These are phyloP conservation scores for Scutellaria minor DNA, from an alignment of 257 asterid genomes.

Conservation along the genomic window DNA sequence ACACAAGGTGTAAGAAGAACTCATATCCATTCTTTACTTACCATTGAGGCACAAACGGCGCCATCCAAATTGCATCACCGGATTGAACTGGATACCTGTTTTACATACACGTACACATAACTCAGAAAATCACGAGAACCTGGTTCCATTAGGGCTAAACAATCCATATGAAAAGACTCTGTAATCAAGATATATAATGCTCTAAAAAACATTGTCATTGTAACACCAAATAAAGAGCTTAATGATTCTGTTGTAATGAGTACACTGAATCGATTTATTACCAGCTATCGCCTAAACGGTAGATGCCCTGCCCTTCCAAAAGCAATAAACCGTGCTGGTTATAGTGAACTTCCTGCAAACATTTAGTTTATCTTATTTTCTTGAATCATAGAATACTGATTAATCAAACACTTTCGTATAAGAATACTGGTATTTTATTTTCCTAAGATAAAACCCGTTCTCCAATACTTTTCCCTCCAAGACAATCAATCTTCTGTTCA, in stretches of 20 bases:
- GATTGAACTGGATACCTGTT: conserved; percentile 95
- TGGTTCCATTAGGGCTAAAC: not conserved
- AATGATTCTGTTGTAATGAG: too few species aligned
- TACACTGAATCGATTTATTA: conserved; percentile 30
- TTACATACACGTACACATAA: conserved; percentile 17
- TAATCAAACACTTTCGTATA: not conserved
- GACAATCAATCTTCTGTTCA: not conserved
- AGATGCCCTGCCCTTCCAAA: conserved; percentile 94
- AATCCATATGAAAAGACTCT: not conserved
- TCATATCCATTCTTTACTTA: conserved; percentile 41
- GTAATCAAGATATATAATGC: too few species aligned
- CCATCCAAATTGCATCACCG: conserved; percentile 98
- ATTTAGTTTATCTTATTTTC: not conserved
- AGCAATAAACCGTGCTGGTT: conserved; percentile 94
- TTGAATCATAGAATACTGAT: not conserved
- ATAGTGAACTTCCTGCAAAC: conserved; percentile 87
- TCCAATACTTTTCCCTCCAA: not conserved
- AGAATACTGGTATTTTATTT: not conserved
- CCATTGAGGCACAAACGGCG: conserved; percentile 99
- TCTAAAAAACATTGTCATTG: too few species aligned
- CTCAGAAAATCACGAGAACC: conserved; percentile 2
- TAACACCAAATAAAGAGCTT: too few species aligned
- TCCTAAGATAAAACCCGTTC: not conserved
- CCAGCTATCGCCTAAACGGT: conserved; percentile 96
- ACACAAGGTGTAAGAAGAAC: not conserved